Base-by-base conservation (phyloP, 805 yeast genomes). In the Candida tallmaniae region DNA sequence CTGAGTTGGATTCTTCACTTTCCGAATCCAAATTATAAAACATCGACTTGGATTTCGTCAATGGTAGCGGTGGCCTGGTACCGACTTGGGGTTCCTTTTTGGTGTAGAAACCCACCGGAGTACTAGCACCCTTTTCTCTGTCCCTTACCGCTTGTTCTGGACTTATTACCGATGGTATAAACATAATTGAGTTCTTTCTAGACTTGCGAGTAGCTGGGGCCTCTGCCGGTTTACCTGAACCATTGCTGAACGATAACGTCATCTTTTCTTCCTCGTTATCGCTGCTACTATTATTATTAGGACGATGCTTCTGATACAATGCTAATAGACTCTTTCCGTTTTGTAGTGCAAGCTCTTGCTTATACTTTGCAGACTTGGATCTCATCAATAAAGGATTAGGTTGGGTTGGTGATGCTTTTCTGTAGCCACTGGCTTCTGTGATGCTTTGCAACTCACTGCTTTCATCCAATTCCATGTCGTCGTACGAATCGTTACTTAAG, bases 131-230 rank as follows among this genome's bases (percentile, higher is more conserved):
- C n/a, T n/a, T n/a, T 4, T 37, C 42, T 18, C 39, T 30, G 12
- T 32, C 37, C n/a, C 13, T 23, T 23, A 18, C 15, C 6, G 33
- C 27, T n/a, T 27, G 31, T 7, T 39, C 40, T 11, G 11, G 14
- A 13, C 23, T 33, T n/a, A 43, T 37, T 8, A 45, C 47, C 2
- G 62, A 50, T 4, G 65, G 60, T 15, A 55, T 50, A 36, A 58
- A 60, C 41, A 57, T 60, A 37, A 60, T 39, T 4, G 65, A 55
- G 37, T 51, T 56, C 36, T 51, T 48, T 17, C 62, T 41, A 6
- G 50, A 39, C 18, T 52, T 36, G 26, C 23, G 29, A 22, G 12
- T 11, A 10, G 30, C 14, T 12, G 31, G 34, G 7, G 38, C 23
- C 9, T 19, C 12, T 12, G 10, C 9, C 10, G 23, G 17, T 23